A percentile compares a stretch with the other conserved stretches of the same genome.
These are phyloP conservation scores for Escallonia herrerae DNA, from an alignment of 129 eudicot genomes.

Conservation along the genomic window DNA sequence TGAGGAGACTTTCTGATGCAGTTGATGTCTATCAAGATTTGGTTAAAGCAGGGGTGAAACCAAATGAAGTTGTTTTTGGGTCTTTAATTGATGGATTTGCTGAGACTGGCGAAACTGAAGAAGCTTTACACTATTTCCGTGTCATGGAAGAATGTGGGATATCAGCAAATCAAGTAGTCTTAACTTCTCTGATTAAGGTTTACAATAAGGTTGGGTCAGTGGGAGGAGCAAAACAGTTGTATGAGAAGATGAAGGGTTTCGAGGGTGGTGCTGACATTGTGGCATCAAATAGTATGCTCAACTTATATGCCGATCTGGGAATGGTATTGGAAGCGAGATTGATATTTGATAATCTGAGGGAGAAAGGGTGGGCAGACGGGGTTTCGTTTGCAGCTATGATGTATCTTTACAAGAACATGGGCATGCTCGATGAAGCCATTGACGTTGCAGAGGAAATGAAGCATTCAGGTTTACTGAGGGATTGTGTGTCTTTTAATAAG, in stretches of 20 bases:
- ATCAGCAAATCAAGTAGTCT: slow-evolving; percentile 51
- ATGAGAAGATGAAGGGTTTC: slow-evolving; percentile 52
- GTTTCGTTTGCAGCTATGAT: slow-evolving; percentile 71
- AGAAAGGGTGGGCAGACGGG: slow-evolving; percentile 47
- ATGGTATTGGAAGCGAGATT: slow-evolving; percentile 64
- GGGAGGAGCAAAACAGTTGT: slow-evolving; percentile 55
- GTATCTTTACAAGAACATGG: slow-evolving; percentile 74
- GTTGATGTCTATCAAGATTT: slow-evolving; percentile 49
- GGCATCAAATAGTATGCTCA: slow-evolving; percentile 80
- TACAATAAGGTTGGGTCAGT: slow-evolving; percentile 60
- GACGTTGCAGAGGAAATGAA: slow-evolving; percentile 65
- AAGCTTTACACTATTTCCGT: slow-evolving; percentile 52
- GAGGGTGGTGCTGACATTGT: slow-evolving; percentile 72
- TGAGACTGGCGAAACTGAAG: slow-evolving; percentile 54
- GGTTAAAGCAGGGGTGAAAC: slow-evolving; percentile 46
- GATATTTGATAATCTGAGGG: slow-evolving; percentile 45
- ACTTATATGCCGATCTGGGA: slow-evolving; percentile 65
- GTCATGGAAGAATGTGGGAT: slow-evolving; percentile 64
- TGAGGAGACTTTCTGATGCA: slow-evolving; percentile 45
- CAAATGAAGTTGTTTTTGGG: slow-evolving; percentile 79
- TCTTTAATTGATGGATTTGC: slow-evolving; percentile 73
- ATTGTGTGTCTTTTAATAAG: slow-evolving; percentile 49
- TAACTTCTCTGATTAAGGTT: slow-evolving; percentile 79
- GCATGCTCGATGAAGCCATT: slow-evolving; percentile 67
- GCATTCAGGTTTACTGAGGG: slow-evolving; percentile 46